Evolutionary conservation across 805 yeast species (phyloP).

Genomic region (Cyberlindnera petersonii): DNA sequence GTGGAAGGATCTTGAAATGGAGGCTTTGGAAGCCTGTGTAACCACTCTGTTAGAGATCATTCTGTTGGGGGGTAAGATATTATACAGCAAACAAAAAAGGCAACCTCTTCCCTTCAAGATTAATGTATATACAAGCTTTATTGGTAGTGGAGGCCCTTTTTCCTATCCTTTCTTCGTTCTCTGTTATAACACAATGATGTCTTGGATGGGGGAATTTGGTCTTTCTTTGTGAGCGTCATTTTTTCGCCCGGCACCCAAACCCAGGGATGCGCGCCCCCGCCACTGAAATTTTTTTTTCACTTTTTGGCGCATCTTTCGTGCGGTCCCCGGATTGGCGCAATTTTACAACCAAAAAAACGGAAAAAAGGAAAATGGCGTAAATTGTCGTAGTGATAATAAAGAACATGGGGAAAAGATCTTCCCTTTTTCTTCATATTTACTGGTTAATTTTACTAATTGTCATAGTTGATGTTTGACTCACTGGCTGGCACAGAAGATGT

Average conservation of each 20-base stretch:
- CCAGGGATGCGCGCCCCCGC: too few relatives aligned
- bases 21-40: slow-evolving; percentile 3
- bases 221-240: too few relatives aligned
- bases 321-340: slow-evolving; percentile 6
- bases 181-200: too few relatives aligned
- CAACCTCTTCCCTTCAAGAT: too few relatives aligned
- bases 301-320: neutral
- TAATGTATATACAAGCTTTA: too few relatives aligned
- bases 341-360: neutral
- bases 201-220: too few relatives aligned
- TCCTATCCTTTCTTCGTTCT: too few relatives aligned
- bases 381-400: neutral
- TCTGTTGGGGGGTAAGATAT: too few relatives aligned
- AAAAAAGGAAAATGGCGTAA: neutral
- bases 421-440: neutral
- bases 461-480: too few relatives aligned
- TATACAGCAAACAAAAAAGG: too few relatives aligned
- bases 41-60: slow-evolving; percentile 10
- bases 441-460: neutral
- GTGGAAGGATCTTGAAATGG: slow-evolving; percentile 25
- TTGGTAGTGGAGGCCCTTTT: too few relatives aligned
- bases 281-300: slow-evolving; percentile 2
- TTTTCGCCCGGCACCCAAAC: too few relatives aligned
- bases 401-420: neutral
- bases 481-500: neutral